Conservation (phyloP, 1,139 yeast genomes). For the Lodderomyces metapsilosis region DNA sequence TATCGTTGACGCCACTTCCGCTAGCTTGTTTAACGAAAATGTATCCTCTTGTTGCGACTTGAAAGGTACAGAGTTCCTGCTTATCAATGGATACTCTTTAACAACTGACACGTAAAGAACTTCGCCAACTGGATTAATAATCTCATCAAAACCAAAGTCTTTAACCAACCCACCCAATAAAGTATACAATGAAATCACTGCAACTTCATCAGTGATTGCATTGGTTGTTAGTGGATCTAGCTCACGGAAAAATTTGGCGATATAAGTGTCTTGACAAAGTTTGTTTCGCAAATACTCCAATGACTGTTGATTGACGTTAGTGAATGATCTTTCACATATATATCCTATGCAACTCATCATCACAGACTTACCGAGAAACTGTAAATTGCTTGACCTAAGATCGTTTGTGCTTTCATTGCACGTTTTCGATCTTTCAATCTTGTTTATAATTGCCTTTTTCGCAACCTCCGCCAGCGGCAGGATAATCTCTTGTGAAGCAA, state of each 20-base stretch:
- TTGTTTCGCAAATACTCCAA: constrained; percentile 57
- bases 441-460: constrained; percentile 29
- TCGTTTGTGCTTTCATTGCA: constrained; percentile 56
- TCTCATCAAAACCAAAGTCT: constrained; percentile 75
- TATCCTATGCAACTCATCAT: constrained; percentile 56
- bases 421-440: constrained; percentile 63
- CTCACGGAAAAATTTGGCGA: constrained; percentile 50
- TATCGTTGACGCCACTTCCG: constrained; percentile 41
- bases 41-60: constrained; percentile 14
- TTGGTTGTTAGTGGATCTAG: constrained; percentile 37
- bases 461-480: constrained; percentile 18
- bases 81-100: constrained; percentile 62
- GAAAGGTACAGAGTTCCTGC: constrained; percentile 40
- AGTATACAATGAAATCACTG: constrained; percentile 52
- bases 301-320: constrained; percentile 32
- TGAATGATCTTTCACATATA: constrained; percentile 55
- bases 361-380: constrained; percentile 56
- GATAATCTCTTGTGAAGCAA: constrained; percentile 5
- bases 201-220: constrained; percentile 43
- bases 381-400: constrained; percentile 44
- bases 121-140: constrained; percentile 62
- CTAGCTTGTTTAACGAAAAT: constrained; percentile 23
- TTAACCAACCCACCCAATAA: constrained; percentile 69
- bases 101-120: constrained; percentile 62
- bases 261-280: constrained; percentile 39